Evolutionary conservation across 495 filamentous ascomycete genomes (phyloP).

Genomic region (Schizothecium vesticola): DNA sequence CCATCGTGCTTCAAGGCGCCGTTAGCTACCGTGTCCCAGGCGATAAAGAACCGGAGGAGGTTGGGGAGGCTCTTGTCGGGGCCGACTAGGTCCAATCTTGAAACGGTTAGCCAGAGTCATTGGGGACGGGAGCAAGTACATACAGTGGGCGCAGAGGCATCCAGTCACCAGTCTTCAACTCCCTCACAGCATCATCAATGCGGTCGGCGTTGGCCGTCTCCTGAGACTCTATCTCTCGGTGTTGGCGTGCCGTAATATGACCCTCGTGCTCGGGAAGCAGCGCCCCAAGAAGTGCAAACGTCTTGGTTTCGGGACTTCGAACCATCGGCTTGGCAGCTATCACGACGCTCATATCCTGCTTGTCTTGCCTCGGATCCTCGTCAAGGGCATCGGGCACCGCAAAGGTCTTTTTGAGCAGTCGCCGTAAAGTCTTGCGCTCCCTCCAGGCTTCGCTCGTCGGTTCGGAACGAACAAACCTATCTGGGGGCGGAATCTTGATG

Average conservation of each 20-base stretch:
- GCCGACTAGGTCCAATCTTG: slow-evolving; percentile 16
- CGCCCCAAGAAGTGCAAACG: neutral
- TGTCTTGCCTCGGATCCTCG: slow-evolving; percentile 13
- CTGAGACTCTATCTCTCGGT: neutral
- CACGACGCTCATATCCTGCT: neutral
- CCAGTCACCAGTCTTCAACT: neutral
- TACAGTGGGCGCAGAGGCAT: neutral
- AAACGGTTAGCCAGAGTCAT: slow-evolving; percentile 8
- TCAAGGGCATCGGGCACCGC: slow-evolving; percentile 28
- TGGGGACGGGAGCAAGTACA: neutral
- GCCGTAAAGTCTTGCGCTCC: slow-evolving; percentile 5
- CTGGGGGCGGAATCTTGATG: neutral
- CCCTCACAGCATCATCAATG: neutral
- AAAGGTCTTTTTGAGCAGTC: slow-evolving; percentile 14
- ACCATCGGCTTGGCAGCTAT: neutral
- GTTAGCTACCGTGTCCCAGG: slow-evolving; percentile 14
- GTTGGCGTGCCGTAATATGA: neutral
- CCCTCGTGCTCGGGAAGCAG: neutral
- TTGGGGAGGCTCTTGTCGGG: neutral
- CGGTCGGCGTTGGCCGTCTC: neutral
- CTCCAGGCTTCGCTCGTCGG: neutral
- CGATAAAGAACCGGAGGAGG: slow-evolving; percentile 15
- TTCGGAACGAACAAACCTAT: slow-evolving; percentile 9
- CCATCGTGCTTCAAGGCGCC: slow-evolving; percentile 4
- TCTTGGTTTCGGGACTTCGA: neutral